Percentiles rank a stretch among this genome's conserved stretches.
Evolutionary conservation across 1,284 basidiomycete genomes (phyloP).

Genomic region (Schizophyllum commune): DNA sequence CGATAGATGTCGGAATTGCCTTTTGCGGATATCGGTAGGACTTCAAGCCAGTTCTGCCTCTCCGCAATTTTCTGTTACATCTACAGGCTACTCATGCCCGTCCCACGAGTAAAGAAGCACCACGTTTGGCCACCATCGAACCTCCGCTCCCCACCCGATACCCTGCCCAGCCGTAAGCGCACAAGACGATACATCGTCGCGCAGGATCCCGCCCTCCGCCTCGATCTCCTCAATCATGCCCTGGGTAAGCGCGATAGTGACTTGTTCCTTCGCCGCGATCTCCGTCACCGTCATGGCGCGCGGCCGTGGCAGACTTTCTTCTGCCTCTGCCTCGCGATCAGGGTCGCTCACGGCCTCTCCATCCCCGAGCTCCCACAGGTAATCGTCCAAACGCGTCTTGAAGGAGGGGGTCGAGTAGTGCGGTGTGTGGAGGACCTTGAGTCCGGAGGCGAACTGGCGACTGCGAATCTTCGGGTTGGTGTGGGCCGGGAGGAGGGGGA

Average conservation of each 20-base stretch:
- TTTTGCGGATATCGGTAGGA: background rate
- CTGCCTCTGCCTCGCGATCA: background rate
- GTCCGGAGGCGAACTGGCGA: constrained; percentile 62
- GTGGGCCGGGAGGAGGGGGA: constrained; percentile 60
- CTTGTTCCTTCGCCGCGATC: constrained; percentile 57
- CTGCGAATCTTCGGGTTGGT: constrained; percentile 65
- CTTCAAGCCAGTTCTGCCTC: background rate
- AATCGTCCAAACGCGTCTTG: constrained; percentile 50
- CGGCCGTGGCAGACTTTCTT: background rate
- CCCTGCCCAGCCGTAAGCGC: constrained; percentile 32
- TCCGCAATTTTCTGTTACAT: background rate
- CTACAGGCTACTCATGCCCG: constrained; percentile 4
- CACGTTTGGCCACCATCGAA: constrained; percentile 61
- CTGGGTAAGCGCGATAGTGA: constrained; percentile 63
- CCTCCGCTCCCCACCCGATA: constrained; percentile 38
- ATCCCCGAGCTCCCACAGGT: constrained; percentile 40
- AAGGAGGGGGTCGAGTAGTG: constrained; percentile 62
- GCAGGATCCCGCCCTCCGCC: constrained; percentile 54
- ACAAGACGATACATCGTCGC: constrained; percentile 54
- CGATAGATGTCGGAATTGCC: too few species aligned
- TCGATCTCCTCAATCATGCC: constrained; percentile 76
- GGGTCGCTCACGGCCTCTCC: constrained; percentile 35
- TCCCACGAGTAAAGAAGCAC: constrained; percentile 35
- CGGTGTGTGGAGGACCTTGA: constrained; percentile 83
- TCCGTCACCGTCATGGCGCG: constrained; percentile 22